Evolutionary conservation across 805 yeast genomes (phyloP).

Genomic region (Yamadazyma kitorensis): DNA sequence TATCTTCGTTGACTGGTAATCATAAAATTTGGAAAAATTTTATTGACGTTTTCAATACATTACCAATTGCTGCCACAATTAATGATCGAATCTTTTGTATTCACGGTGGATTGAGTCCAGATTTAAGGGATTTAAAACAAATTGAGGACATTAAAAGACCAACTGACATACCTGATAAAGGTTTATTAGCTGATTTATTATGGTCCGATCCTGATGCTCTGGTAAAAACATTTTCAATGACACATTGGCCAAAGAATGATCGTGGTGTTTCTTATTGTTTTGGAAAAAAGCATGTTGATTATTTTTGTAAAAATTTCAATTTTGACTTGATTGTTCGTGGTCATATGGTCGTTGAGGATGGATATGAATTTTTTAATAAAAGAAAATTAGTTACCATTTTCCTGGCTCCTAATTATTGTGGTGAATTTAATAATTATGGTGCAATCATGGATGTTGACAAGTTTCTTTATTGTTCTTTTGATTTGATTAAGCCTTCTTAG

Average conservation of each 20-base stretch:
- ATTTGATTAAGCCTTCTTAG: conserved; percentile 54
- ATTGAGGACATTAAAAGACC: conserved; percentile 73
- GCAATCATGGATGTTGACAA: conserved; percentile 75
- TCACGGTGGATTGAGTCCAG: conserved; percentile 77
- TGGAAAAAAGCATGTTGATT: conserved; percentile 69
- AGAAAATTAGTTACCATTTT: conserved; percentile 75
- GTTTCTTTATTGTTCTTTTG: conserved; percentile 67
- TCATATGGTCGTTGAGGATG: conserved; percentile 89
- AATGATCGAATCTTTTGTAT: conserved; percentile 58
- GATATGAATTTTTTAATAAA: conserved; percentile 77
- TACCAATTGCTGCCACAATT: conserved; percentile 62
- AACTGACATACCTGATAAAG: conserved; percentile 80
- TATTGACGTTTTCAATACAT: conserved; percentile 55
- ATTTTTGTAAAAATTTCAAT: conserved; percentile 61
- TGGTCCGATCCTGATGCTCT: conserved; percentile 75
- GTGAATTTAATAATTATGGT: conserved; percentile 77
- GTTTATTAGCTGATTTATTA: conserved; percentile 70
- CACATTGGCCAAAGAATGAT: conserved; percentile 78
- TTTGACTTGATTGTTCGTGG: conserved; percentile 80
- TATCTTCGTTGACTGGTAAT: conserved; percentile 26
- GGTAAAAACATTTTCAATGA: conserved; percentile 30
- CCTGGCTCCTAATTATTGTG: conserved; percentile 82
- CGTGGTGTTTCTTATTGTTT: conserved; percentile 81
- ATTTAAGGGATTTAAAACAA: conserved; percentile 59
- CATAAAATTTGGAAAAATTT: conserved; percentile 50